Evolutionary conservation across 257 asterid species (phyloP).

Genomic region (Scutellaria minor): DNA sequence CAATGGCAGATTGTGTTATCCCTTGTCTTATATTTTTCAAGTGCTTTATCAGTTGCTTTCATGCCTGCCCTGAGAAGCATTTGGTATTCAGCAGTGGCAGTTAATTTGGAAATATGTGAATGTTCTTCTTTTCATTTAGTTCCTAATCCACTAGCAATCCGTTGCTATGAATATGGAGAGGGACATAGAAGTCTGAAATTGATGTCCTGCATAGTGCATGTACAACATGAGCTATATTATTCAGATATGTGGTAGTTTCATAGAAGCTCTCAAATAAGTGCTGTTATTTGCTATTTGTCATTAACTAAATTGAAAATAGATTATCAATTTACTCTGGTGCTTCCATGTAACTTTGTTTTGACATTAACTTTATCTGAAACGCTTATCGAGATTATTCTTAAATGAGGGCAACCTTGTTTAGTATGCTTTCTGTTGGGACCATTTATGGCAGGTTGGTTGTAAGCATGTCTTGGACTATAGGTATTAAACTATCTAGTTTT

Average conservation of each 20-base stretch:
- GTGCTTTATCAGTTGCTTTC: neutral
- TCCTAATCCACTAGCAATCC: neutral
- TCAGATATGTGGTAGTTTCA: neutral
- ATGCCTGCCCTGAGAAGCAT: slow-evolving; percentile 12
- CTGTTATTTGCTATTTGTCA: neutral
- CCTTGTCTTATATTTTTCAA: neutral
- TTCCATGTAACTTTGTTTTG: neutral
- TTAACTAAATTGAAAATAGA: neutral
- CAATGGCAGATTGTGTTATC: neutral
- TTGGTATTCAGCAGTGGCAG: neutral
- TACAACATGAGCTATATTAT: neutral
- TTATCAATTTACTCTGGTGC: neutral
- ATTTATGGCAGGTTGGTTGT: too few species aligned
- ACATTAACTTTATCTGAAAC: neutral
- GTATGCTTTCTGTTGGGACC: too few species aligned
- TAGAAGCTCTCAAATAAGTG: neutral
- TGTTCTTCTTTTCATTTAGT: neutral
- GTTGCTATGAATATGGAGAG: neutral
- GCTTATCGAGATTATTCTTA: too few species aligned
- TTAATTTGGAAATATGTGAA: neutral
- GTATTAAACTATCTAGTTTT: neutral
- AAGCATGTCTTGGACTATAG: too few species aligned
- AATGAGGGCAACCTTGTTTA: too few species aligned
- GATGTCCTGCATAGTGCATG: too few species aligned
- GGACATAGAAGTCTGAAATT: neutral